Evolutionary conservation across 495 filamentous ascomycete genomes (phyloP), one percentile per base, ranked within the genome.

Genomic region (Hypoxylon lenormandii): DNA sequence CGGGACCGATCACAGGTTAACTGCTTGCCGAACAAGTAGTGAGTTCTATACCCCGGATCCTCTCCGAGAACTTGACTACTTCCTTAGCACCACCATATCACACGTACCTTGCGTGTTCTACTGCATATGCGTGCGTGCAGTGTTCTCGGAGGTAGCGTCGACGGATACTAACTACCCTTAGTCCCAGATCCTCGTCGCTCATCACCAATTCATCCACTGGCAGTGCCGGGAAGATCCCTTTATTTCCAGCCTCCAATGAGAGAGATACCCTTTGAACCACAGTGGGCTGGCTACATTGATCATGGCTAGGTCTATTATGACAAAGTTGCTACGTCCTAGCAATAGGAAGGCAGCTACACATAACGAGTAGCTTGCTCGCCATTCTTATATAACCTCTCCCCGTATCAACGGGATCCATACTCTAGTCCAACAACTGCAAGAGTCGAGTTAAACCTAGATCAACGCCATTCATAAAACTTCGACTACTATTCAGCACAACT

Each of bases 1-100:
- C 60, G 43, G 55, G 49, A 10, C 60, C 60, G 60, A 49, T 55
- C 10, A 45, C 60, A 12, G 33, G 36, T 47, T 61, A 55, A 19
- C n/a, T 7, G 19, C 21, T 18, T 19, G n/a, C 56, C 43, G 21
- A 16, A 21, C 5, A 13, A 23, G 8, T 3, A 18, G 33, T 38
- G 28, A n/a, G 50, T 19, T 18, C 11, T 26, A 28, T 55, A 43
- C 52, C 36, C 30, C 36, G 37, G 52, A 28, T 8, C 5, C 48
- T 7, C 21, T 42, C 22, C n/a, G 13, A 28, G 19, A 38, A 52
- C 47, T 36, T 36, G 11, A 33, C 62, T 37, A 51, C 19, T n/a
- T 16, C 45, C 36, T 43, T 38, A 46, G 26, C 18, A 19, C 8
- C 30, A 45, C 3, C 38, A 54, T 13, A 33, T 15, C 5, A 18